Evolutionary conservation across 1,284 basidiomycete genomes (phyloP).

Genomic region (Moesziomyces antarcticus): DNA sequence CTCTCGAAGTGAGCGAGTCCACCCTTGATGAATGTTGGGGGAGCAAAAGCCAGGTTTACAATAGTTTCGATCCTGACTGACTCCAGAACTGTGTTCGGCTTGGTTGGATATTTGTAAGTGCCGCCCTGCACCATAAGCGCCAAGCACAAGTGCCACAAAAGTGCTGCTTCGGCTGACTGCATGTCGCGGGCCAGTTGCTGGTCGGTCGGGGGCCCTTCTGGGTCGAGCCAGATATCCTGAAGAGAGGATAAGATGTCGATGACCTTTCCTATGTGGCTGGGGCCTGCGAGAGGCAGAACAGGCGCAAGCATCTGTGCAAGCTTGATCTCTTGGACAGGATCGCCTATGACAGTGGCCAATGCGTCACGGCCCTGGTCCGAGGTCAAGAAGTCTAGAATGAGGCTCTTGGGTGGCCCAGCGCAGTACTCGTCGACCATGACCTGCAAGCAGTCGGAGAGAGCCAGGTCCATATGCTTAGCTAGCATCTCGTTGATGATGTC

Average conservation of each 20-base stretch:
- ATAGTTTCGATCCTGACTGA: background rate
- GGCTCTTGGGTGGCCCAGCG: background rate
- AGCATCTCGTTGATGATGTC: conserved; percentile 6
- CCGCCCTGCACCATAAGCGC: conserved; percentile 10
- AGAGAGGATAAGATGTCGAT: conserved; percentile 10
- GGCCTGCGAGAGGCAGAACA: conserved; percentile 8
- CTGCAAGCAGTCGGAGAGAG: conserved; percentile 7
- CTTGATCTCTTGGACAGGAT: background rate
- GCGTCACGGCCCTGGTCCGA: background rate
- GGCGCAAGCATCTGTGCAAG: conserved; percentile 17
- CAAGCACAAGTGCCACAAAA: conserved; percentile 19
- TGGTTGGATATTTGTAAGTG: background rate
- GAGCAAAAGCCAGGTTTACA: background rate
- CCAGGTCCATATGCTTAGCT: conserved; percentile 5
- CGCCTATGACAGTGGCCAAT: conserved; percentile 4
- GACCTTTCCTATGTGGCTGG: background rate
- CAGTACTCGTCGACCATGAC: conserved; percentile 10
- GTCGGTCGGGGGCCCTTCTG: background rate
- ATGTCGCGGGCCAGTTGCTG: background rate
- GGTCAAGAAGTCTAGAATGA: conserved; percentile 10
- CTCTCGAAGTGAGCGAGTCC: conserved; percentile 10
- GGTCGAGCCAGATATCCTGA: conserved; percentile 20
- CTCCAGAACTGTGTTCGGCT: background rate
- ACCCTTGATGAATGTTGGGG: background rate
- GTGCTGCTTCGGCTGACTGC: conserved; percentile 2